Conservation (phyloP, 176 grass and related monocot species). For the Aegilops longissima region DNA sequence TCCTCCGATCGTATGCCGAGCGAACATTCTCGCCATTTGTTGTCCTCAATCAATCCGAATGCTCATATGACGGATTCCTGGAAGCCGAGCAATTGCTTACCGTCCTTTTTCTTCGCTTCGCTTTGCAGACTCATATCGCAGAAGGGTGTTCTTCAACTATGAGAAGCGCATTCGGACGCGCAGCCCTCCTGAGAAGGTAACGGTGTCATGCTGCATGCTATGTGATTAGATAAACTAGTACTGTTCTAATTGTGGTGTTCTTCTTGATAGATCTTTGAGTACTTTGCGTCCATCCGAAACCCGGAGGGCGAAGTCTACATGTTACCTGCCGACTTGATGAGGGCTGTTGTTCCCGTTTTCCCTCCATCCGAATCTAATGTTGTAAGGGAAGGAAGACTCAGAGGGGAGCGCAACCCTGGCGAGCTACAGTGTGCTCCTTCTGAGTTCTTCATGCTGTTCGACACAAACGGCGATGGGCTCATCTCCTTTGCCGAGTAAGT, state of each 20-base stretch:
- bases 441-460: constrained; percentile 85
- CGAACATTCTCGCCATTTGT: not conserved
- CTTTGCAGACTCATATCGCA: constrained; percentile 66
- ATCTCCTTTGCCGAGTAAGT: constrained; percentile 99
- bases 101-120: not conserved
- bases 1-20: not conserved
- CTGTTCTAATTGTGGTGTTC: not conserved
- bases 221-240: not conserved
- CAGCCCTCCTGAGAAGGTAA: constrained; percentile 92
- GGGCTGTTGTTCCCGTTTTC: constrained; percentile 78
- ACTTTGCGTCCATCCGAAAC: constrained; percentile 75
- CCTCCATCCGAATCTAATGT: constrained; percentile 81
- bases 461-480: constrained; percentile 90
- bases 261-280: constrained; percentile 82
- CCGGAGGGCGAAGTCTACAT: constrained; percentile 72
- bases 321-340: constrained; percentile 86
- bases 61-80: not conserved
- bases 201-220: not conserved
- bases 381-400: constrained; percentile 73
- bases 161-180: constrained; percentile 86
- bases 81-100: not conserved
- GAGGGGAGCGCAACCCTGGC: constrained; percentile 69
- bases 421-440: constrained; percentile 77
- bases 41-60: not conserved
- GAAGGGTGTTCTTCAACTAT: constrained; percentile 94